Percentiles rank a stretch among this genome's conserved stretches.
These are phyloP conservation scores for Histomonas meleagridis DNA, from an alignment of 208 protist species.

Conservation along the genomic window DNA sequence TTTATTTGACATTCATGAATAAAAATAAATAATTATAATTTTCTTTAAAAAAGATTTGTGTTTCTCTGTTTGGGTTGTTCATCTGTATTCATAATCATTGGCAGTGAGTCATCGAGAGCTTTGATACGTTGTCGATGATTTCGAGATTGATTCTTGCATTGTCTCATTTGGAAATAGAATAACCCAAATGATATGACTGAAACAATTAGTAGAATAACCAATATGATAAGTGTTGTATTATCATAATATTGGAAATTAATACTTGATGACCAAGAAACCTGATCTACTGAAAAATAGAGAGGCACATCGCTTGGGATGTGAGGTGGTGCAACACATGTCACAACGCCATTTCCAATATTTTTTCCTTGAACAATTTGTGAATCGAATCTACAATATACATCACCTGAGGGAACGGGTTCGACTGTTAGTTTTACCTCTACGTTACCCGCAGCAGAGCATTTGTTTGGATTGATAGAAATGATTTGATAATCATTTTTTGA, in stretches of 20 bases:
- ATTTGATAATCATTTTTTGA: too few species aligned
- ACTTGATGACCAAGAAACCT: background rate
- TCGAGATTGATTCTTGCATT: background rate
- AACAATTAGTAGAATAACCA: background rate
- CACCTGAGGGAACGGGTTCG: background rate
- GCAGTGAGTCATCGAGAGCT: background rate
- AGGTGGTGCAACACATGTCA: background rate
- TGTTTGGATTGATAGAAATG: too few species aligned
- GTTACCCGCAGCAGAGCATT: background rate
- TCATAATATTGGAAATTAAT: background rate
- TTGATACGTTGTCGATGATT: background rate
- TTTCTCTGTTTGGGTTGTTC: too few species aligned
- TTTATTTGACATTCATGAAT: too few species aligned
- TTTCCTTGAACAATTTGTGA: background rate
- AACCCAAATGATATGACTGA: background rate
- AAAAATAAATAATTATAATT: too few species aligned
- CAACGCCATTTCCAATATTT: background rate
- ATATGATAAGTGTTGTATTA: background rate
- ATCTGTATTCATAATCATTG: too few species aligned
- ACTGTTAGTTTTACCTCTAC: background rate
- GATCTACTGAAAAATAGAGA: background rate
- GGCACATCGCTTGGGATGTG: background rate
- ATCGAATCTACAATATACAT: background rate
- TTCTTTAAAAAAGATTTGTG: too few species aligned
- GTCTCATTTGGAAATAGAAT: background rate